Evolutionary conservation across 73 alveolate species (phyloP).

Genomic region (Durusdinium trenchii): DNA sequence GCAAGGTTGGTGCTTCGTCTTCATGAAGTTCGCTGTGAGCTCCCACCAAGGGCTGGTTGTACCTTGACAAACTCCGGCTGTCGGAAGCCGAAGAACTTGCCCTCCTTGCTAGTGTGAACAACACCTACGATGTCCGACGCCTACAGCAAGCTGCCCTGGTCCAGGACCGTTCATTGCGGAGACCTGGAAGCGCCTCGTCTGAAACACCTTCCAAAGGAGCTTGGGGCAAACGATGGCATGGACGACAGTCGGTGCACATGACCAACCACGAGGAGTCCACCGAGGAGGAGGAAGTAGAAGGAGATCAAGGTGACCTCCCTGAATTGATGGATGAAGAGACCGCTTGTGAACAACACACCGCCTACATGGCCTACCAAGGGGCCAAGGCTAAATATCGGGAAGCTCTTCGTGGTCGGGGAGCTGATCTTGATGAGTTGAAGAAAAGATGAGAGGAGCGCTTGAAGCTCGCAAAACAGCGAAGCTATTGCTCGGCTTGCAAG

Average conservation of each 20-base stretch:
- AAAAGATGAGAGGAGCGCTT: too few relatives aligned
- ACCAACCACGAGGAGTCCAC: neutral
- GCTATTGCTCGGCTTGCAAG: too few relatives aligned
- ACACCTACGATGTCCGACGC: neutral
- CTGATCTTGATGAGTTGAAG: too few relatives aligned
- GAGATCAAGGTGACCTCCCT: neutral
- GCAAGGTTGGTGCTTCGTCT: neutral
- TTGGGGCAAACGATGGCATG: neutral
- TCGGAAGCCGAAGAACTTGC: neutral
- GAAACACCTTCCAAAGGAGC: neutral
- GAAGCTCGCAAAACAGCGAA: too few relatives aligned
- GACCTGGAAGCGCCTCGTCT: neutral
- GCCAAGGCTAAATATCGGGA: neutral
- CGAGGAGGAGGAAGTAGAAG: neutral
- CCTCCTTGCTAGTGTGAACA: neutral
- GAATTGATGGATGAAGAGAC: neutral
- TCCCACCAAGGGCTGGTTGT: slow-evolving; percentile 5
- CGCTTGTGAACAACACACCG: neutral
- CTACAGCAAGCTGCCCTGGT: slow-evolving; percentile 3
- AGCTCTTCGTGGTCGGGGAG: too few relatives aligned
- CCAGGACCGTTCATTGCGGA: neutral
- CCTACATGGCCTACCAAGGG: neutral
- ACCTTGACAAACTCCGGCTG: neutral
- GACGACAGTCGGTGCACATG: neutral
- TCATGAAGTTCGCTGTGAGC: neutral